Evolutionary conservation across 345 rosid genomes (phyloP), one percentile per base, ranked within the genome.

Genomic region (Stellera chamaejasme): DNA sequence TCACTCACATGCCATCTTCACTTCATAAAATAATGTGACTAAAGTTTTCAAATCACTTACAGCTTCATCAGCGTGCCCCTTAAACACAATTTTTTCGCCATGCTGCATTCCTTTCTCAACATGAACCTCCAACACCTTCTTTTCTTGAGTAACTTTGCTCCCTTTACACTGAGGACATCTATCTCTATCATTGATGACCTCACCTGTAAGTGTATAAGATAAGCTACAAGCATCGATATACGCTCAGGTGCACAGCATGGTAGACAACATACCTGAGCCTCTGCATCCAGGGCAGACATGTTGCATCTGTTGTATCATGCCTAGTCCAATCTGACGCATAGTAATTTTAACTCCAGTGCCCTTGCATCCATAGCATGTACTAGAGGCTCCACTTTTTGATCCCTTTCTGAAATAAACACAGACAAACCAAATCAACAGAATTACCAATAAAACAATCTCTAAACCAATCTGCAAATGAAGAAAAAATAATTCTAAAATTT

Each of bases 21-120:
- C 42, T 13, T 23, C 12, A 26, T 32, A 4, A 13, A 13, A 13
- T 46, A 25, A 50, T 14, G 26, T 47, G 48, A 48, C 60, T 43
- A 5, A 5, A 32, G 9, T 32, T 32, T 32, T 5, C 39, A 32
- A 55, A 10, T 54, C 13, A 66, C 82, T 70, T 75, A 77, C 88
- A 42, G 86, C 82, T 67, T 80, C 82, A 68, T 83, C 84, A 66
- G 86, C 86, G 64, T 80, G 79, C 14, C 90, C 82, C 10, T 66
- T 69, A 4, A 80, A 78, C 41, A 54, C 68, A 19, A 80, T 69
- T 58, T 78, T 83, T 54, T 80, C 79, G 15, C 74, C 76, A 59
- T 74, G 50, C 23, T 56, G 75, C 90, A 83, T 83, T 13, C 90
- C 90, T 60, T 71, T 83, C 66, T 83, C 90, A 10, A 80, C 69